phyloP scores from a whole-genome alignment of 2,329 filamentous ascomycete genomes.

The Trichoderma guizhouense region DNA sequence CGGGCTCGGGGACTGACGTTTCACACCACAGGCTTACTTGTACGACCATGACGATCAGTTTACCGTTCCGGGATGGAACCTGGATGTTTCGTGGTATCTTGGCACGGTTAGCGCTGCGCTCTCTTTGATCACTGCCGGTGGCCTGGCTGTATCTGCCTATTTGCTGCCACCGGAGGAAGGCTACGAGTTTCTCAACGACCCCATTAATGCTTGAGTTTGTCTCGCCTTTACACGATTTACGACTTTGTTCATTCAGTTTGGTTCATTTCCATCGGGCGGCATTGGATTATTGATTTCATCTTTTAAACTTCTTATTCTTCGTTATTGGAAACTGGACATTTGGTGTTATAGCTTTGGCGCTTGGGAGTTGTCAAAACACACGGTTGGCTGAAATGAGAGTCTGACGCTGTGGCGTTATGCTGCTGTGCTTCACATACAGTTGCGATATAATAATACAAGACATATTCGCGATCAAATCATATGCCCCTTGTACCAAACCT shows the following conservation, averaged over 20 bases:
- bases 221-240: not conserved
- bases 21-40: slow-evolving; percentile 69
- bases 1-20: not conserved
- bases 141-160: slow-evolving; percentile 64
- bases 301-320: not conserved
- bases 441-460: not conserved
- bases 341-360: slow-evolving; percentile 5
- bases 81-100: slow-evolving; percentile 77
- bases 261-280: not conserved
- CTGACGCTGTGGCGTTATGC: not conserved
- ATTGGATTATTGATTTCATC: not conserved
- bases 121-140: slow-evolving; percentile 51
- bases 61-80: slow-evolving; percentile 71
- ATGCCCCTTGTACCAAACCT: not conserved
- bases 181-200: slow-evolving; percentile 66
- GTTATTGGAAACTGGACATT: not conserved
- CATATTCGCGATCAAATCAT: not conserved
- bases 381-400: not conserved
- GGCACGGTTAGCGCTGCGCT: slow-evolving; percentile 56
- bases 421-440: not conserved
- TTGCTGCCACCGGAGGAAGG: slow-evolving; percentile 76
- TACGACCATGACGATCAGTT: slow-evolving; percentile 83
- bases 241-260: not conserved
- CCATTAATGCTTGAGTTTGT: slow-evolving; percentile 44
- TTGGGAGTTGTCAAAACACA: not conserved